Conservation (phyloP, 495 filamentous ascomycete species). For the Lasiosphaeris hirsuta region DNA sequence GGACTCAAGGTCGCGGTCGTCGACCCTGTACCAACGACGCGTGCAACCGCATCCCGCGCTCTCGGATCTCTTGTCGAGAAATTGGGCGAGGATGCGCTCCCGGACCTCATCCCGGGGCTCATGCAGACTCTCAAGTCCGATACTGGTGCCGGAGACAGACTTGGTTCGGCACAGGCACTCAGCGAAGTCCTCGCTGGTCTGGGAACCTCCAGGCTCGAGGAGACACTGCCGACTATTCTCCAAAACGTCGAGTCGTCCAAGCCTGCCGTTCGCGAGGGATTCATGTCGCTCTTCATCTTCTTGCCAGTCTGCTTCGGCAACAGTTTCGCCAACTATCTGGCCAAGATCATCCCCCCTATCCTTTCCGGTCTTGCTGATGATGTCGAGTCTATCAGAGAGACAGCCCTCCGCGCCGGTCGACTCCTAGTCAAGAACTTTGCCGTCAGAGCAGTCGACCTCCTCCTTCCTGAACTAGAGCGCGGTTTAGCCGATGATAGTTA, state of each 20-base stretch:
- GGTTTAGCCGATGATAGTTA: constrained; percentile 94
- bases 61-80: constrained; percentile 94
- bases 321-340: constrained; percentile 94
- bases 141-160: constrained; percentile 87
- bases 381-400: constrained; percentile 90
- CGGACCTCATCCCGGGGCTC: constrained; percentile 94
- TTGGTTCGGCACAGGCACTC: constrained; percentile 95
- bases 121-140: constrained; percentile 98
- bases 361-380: constrained; percentile 93
- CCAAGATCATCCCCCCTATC: constrained; percentile 94
- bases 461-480: constrained; percentile 91
- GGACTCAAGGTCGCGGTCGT: constrained; percentile 86
- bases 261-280: constrained; percentile 87
- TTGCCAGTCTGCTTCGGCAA: constrained; percentile 98
- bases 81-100: constrained; percentile 92
- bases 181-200: constrained; percentile 94
- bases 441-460: constrained; percentile 85
- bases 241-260: constrained; percentile 95
- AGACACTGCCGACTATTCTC: constrained; percentile 92
- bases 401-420: constrained; percentile 85
- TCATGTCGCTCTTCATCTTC: constrained; percentile 99
- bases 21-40: constrained; percentile 94
- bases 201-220: constrained; percentile 86
- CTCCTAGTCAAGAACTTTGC: constrained; percentile 98
- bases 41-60: constrained; percentile 93